phyloP scores from a whole-genome alignment of 2,329 filamentous ascomycete genomes.

The Myrmaecium sp. region DNA sequence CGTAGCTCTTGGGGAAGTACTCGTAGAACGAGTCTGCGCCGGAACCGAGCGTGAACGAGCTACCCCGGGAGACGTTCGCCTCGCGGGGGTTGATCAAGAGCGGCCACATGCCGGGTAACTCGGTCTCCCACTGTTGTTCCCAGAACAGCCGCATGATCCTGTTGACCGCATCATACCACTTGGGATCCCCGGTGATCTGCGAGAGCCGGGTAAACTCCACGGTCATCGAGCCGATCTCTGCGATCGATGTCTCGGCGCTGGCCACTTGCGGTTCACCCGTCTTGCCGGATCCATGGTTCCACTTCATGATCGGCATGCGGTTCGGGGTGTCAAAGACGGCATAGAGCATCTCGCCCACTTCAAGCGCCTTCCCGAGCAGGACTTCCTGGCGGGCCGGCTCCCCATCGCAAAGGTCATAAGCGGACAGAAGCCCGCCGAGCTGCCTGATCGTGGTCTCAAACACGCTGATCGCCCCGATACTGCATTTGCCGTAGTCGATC shows the following conservation, averaged over 20 bases:
- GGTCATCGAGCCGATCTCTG: constrained; percentile 23
- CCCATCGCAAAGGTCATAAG: constrained; percentile 6
- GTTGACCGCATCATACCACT: constrained; percentile 22
- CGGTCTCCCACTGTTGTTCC: constrained; percentile 16
- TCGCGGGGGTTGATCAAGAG: constrained; percentile 12
- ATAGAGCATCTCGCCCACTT: constrained; percentile 7
- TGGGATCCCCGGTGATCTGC: constrained; percentile 21
- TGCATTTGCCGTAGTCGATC: constrained; percentile 70
- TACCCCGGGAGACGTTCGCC: constrained; percentile 3
- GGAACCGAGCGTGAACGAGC: constrained; percentile 16
- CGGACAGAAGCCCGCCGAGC: constrained; percentile 6
- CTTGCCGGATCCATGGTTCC: constrained; percentile 10
- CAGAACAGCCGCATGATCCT: constrained; percentile 19
- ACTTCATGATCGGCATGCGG: constrained; percentile 22
- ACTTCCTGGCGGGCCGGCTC: too few relatives aligned
- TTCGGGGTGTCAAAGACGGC: constrained; percentile 12
- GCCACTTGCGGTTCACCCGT: constrained; percentile 11
- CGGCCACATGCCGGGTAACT: constrained; percentile 24
- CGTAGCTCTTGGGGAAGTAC: constrained; percentile 31
- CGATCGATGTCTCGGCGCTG: constrained; percentile 10
- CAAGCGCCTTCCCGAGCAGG: constrained; percentile 6
- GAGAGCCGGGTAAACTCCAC: constrained; percentile 25
- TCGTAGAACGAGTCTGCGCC: constrained; percentile 25
- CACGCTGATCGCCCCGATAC: constrained; percentile 56
- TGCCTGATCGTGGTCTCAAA: constrained; percentile 61